Evolutionary conservation across 768 basidiomycete genomes (phyloP).

Genomic region (Podaxis sp.): DNA sequence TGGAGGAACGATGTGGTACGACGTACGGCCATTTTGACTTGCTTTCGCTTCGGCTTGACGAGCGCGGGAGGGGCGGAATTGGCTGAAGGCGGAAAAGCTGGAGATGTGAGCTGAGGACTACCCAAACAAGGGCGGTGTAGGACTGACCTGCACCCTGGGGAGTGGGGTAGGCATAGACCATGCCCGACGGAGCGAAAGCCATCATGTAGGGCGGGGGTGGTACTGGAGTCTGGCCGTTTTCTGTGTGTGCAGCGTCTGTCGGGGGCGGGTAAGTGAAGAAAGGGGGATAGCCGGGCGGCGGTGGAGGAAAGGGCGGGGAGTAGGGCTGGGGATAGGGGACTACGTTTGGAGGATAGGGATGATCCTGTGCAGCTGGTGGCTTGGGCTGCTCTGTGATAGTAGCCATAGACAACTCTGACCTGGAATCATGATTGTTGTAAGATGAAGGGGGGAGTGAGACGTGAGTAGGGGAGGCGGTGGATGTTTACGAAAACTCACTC

Average conservation of each 20-base stretch:
- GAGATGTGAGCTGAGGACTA: conserved; percentile 9
- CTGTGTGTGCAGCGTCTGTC: conserved; percentile 33
- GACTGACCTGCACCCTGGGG: conserved; percentile 37
- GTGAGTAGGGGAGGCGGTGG: conserved; percentile 18
- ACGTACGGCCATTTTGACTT: conserved; percentile 82
- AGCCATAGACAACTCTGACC: conserved; percentile 13
- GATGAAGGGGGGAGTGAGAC: neutral
- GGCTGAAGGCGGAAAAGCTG: conserved; percentile 25
- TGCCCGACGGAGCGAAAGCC: conserved; percentile 38
- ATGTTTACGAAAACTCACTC: conserved; percentile 41
- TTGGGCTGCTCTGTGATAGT: conserved; percentile 36
- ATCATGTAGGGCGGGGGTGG: conserved; percentile 40
- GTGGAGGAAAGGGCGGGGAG: conserved; percentile 28
- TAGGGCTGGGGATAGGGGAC: conserved; percentile 31
- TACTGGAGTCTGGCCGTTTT: conserved; percentile 31
- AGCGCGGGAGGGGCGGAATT: neutral
- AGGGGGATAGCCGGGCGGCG: conserved; percentile 34
- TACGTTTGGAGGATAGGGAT: conserved; percentile 30
- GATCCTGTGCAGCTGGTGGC: conserved; percentile 28
- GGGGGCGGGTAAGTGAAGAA: conserved; percentile 43
- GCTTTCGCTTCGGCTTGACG: conserved; percentile 64
- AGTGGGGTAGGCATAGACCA: conserved; percentile 43
- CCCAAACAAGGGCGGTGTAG: neutral
- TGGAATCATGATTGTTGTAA: conserved; percentile 13
- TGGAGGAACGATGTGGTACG: neutral